These are phyloP conservation scores for Metrosideros polymorpha DNA, from an alignment of 441 rosid species.

Conservation along the genomic window DNA sequence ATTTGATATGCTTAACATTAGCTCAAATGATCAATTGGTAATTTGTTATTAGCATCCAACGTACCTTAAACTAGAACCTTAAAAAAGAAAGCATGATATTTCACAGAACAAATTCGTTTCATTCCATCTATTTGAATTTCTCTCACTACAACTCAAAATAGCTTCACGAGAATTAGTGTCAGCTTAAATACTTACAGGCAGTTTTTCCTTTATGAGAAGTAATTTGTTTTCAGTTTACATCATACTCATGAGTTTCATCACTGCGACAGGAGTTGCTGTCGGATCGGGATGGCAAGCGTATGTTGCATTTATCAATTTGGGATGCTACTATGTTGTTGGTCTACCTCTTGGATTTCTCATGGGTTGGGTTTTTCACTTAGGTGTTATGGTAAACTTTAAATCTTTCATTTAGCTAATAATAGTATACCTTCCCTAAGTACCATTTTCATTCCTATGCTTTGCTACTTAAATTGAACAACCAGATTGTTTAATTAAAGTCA, in stretches of 20 bases:
- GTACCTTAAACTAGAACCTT: not conserved
- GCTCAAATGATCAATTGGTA: not conserved
- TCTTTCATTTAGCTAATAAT: not conserved
- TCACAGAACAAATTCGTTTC: not conserved
- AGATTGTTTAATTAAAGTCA: not conserved
- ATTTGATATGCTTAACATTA: not conserved
- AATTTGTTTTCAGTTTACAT: not conserved
- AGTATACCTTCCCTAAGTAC: not conserved
- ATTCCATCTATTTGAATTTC: not conserved
- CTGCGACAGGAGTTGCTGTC: slow-evolving; percentile 32
- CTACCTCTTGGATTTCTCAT: slow-evolving; percentile 29
- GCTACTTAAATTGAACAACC: too few relatives aligned
- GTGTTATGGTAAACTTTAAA: slow-evolving; percentile 15
- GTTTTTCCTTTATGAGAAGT: not conserved
- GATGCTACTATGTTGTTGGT: slow-evolving; percentile 39
- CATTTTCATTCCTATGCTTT: not conserved
- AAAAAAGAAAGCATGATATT: not conserved
- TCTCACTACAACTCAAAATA: not conserved
- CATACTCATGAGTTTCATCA: not conserved
- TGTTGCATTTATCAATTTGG: slow-evolving; percentile 32
- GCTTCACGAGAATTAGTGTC: not conserved
- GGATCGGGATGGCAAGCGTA: slow-evolving; percentile 46
- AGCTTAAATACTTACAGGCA: not conserved
- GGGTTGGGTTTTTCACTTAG: slow-evolving; percentile 31
- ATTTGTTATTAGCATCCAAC: not conserved